Conservation (phyloP, 2,329 filamentous ascomycete species). For the Gliomastix tumulicola region DNA sequence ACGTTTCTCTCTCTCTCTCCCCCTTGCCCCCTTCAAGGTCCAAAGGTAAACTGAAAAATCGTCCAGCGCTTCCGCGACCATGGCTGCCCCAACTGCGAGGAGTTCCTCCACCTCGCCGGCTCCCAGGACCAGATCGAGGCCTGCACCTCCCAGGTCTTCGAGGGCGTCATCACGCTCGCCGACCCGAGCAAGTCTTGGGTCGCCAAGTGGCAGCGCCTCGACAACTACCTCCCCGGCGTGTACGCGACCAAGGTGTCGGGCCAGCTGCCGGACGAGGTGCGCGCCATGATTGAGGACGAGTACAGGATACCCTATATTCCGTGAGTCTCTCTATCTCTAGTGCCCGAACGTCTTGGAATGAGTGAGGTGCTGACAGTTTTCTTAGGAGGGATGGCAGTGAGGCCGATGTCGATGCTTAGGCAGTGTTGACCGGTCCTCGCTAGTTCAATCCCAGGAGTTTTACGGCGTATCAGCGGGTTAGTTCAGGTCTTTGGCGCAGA, state of each 20-base stretch:
- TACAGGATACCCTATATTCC: conserved; percentile 60
- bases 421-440: too few relatives aligned
- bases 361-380: conserved; percentile 3
- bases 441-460: too few relatives aligned
- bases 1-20: conserved; percentile 19
- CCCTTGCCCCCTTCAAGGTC: neutral
- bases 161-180: conserved; percentile 79
- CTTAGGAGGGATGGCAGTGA: conserved; percentile 49
- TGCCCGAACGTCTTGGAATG: neutral
- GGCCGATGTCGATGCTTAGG: conserved; percentile 37
- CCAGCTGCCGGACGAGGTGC: conserved; percentile 61
- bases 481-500: too few relatives aligned
- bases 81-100: conserved; percentile 96
- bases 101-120: conserved; percentile 76
- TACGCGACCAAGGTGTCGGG: conserved; percentile 96
- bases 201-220: conserved; percentile 90
- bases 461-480: too few relatives aligned
- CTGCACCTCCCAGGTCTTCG: conserved; percentile 94
- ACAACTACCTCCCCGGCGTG: conserved; percentile 79
- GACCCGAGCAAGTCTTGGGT: conserved; percentile 88
- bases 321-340: conserved; percentile 48
- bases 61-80: conserved; percentile 74
- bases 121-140: conserved; percentile 77
- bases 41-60: too few relatives aligned
- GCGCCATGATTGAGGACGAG: conserved; percentile 54